phyloP scores from a whole-genome alignment of 108 stramenopile genomes.

The Conticribra weissflogii region DNA sequence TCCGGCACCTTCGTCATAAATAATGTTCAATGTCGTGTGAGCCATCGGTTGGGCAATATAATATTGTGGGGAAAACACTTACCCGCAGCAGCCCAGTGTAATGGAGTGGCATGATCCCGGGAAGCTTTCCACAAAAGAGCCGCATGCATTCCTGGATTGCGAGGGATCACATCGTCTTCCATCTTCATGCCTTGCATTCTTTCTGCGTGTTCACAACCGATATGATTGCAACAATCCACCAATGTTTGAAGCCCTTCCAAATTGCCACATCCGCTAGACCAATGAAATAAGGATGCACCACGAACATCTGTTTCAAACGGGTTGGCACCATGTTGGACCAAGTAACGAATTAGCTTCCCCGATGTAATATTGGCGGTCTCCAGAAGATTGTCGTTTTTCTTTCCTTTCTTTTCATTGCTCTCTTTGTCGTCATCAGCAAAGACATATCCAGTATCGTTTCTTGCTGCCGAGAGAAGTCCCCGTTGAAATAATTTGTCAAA shows the following conservation, averaged over 20 bases:
- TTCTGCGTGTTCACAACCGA: neutral
- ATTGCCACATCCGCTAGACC: constrained; percentile 81
- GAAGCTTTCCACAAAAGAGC: constrained; percentile 49
- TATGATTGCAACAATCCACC: constrained; percentile 29
- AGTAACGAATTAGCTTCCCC: constrained; percentile 54
- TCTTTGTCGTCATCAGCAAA: constrained; percentile 10
- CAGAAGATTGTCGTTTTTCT: constrained; percentile 29
- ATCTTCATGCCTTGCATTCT: neutral
- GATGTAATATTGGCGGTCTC: constrained; percentile 64
- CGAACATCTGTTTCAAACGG: constrained; percentile 75
- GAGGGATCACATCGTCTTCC: neutral
- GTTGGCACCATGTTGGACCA: constrained; percentile 78
- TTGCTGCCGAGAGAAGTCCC: constrained; percentile 72
- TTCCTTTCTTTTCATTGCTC: neutral
- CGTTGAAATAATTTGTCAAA: constrained; percentile 78
- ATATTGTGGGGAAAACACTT: too few relatives aligned
- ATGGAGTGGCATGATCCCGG: constrained; percentile 78
- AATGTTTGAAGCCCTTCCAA: constrained; percentile 58
- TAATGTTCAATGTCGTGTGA: too few relatives aligned
- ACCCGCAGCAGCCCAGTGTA: constrained; percentile 84
- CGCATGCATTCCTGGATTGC: constrained; percentile 47
- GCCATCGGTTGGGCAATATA: too few relatives aligned
- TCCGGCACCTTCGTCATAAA: constrained; percentile 47
- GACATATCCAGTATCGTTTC: constrained; percentile 55
- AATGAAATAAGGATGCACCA: constrained; percentile 73